phyloP scores from a whole-genome alignment of 1,284 basidiomycete species.

The Leccinum fallax region DNA sequence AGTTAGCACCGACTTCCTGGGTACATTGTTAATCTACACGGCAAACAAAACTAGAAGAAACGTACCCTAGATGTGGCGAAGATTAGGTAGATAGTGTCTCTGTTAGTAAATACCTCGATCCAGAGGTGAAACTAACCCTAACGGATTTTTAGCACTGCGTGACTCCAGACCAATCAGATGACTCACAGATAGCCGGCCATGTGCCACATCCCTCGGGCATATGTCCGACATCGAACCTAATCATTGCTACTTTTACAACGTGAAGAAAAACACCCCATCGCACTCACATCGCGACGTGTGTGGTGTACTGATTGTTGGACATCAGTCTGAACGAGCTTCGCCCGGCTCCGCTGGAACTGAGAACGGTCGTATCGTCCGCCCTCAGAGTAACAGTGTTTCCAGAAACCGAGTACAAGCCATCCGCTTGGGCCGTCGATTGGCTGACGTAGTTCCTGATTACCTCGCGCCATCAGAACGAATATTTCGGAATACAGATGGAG shows the following conservation, averaged over 20 bases:
- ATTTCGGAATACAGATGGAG: background rate
- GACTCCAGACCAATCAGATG: background rate
- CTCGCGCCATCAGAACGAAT: background rate
- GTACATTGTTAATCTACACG: slow-evolving; percentile 1
- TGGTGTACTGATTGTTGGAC: slow-evolving; percentile 35
- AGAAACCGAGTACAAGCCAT: slow-evolving; percentile 51
- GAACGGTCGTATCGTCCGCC: slow-evolving; percentile 36
- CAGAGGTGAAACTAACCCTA: slow-evolving; percentile 21
- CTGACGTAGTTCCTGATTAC: slow-evolving; percentile 51
- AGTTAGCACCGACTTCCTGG: slow-evolving; percentile 23
- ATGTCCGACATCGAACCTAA: slow-evolving; percentile 39
- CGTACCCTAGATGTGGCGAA: slow-evolving; percentile 18
- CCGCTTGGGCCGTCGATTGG: slow-evolving; percentile 41
- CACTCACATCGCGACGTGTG: slow-evolving; percentile 41
- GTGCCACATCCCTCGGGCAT: slow-evolving; percentile 44
- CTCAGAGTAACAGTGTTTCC: slow-evolving; percentile 46
- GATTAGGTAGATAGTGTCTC: background rate
- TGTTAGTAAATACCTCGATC: slow-evolving; percentile 2
- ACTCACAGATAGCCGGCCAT: slow-evolving; percentile 41
- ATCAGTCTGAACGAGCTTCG: slow-evolving; percentile 40
- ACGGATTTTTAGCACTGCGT: background rate
- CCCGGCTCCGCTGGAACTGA: slow-evolving; percentile 36
- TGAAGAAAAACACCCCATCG: too few species aligned
- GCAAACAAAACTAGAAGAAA: background rate
- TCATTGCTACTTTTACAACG: background rate